phyloP scores from a whole-genome alignment of 116 monocot genomes.

The Zostera marina region DNA sequence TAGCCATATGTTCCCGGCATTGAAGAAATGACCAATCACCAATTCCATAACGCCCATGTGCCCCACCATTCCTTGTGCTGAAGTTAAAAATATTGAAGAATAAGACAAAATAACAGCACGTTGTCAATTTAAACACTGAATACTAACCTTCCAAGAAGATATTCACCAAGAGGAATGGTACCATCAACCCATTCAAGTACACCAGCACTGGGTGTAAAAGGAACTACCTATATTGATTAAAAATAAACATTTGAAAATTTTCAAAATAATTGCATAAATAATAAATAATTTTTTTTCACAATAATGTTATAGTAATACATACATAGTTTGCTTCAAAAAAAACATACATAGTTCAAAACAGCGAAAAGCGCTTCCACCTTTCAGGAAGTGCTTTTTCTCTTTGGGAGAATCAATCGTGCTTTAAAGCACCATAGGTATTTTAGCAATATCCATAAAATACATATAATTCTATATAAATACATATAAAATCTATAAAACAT shows the following conservation, averaged over 20 bases:
- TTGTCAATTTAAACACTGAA: background rate
- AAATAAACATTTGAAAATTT: background rate
- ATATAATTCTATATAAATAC: no score
- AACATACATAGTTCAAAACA: no score
- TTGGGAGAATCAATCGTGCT: no score
- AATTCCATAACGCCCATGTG: conserved; percentile 44
- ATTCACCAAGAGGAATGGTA: conserved; percentile 94
- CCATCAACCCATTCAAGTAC: conserved; percentile 96
- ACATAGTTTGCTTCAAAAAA: no score
- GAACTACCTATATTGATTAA: conserved; percentile 48
- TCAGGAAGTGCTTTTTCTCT: no score
- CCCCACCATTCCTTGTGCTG: conserved; percentile 83
- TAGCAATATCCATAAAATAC: no score
- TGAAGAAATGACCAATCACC: conserved; percentile 74
- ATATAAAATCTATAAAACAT: no score
- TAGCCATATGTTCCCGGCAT: conserved; percentile 77
- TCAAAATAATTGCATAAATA: no score
- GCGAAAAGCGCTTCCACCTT: no score
- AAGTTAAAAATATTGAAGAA: conserved; percentile 12
- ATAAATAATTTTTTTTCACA: no score
- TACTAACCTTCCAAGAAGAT: conserved; percentile 85
- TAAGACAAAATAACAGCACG: background rate
- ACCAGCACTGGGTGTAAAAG: conserved; percentile 97
- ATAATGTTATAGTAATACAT: no score
- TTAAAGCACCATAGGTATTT: no score